These are phyloP conservation scores for Ustilago vetiveriae DNA, from an alignment of 1,284 basidiomycete genomes.

Conservation along the genomic window DNA sequence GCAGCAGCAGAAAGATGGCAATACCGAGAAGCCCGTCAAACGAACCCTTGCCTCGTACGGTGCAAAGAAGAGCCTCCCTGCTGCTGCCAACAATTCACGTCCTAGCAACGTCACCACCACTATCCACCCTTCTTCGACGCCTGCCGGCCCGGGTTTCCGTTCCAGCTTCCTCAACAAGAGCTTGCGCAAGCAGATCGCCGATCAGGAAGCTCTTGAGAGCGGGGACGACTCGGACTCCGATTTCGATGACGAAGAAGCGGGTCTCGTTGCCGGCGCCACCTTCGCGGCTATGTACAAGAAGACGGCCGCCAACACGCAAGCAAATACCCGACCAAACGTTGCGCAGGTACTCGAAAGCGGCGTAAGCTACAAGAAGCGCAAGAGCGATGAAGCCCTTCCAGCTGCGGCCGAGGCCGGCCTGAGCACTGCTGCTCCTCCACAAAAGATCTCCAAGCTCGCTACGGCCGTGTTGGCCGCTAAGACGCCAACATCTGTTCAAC, in stretches of 20 bases:
- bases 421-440: slow-evolving; percentile 16
- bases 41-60: slow-evolving; percentile 45
- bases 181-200: slow-evolving; percentile 54
- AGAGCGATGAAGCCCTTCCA: slow-evolving; percentile 37
- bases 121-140: slow-evolving; percentile 41
- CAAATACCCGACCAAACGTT: slow-evolving; percentile 45
- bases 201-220: slow-evolving; percentile 36
- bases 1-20: slow-evolving; percentile 31
- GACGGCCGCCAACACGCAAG: slow-evolving; percentile 34
- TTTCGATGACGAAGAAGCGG: slow-evolving; percentile 26
- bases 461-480: slow-evolving; percentile 32
- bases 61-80: slow-evolving; percentile 48
- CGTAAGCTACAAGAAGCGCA: slow-evolving; percentile 33
- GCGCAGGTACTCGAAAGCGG: neutral
- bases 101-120: slow-evolving; percentile 28
- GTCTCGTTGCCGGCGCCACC: slow-evolving; percentile 27
- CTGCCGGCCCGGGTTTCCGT: slow-evolving; percentile 44
- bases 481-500: slow-evolving; percentile 14
- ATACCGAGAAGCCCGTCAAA: slow-evolving; percentile 37
- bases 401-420: slow-evolving; percentile 14
- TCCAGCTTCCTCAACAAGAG: slow-evolving; percentile 65
- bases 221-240: slow-evolving; percentile 34
- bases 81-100: slow-evolving; percentile 21
- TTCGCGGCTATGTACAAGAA: slow-evolving; percentile 32
- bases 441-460: slow-evolving; percentile 34